These are phyloP conservation scores for Ilex asprella DNA, from an alignment of 257 asterid genomes.

Conservation along the genomic window DNA sequence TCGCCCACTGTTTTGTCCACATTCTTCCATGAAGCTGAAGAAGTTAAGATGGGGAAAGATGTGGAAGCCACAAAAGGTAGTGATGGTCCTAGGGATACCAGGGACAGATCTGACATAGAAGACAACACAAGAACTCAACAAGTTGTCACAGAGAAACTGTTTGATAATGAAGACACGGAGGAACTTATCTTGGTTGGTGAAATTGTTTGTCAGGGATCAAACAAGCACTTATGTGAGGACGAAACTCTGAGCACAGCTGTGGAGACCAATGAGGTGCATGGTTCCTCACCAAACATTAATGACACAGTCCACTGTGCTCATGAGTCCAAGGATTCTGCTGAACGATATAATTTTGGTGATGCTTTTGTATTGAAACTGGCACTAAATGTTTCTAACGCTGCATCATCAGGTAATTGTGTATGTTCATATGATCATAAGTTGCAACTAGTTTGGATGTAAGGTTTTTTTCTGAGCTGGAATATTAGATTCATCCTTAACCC, in stretches of 20 bases:
- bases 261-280: conserved; percentile 5
- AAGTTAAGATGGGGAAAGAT: conserved; percentile 1
- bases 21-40: conserved; percentile 15
- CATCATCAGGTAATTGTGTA: too few species aligned
- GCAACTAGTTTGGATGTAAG: too few species aligned
- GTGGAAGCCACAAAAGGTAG: conserved; percentile 1
- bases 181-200: conserved; percentile 5
- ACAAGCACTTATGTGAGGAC: not conserved
- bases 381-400: not conserved
- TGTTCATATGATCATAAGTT: too few species aligned
- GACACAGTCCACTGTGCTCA: conserved; percentile 5
- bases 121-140: conserved; percentile 8
- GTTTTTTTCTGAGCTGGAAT: too few species aligned
- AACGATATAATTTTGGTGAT: not conserved
- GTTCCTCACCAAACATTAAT: conserved; percentile 1
- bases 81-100: conserved; percentile 12
- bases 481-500: too few species aligned
- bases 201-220: conserved; percentile 2
- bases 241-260: conserved; percentile 9
- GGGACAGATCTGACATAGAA: conserved; percentile 11
- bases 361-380: conserved; percentile 2
- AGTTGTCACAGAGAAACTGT: conserved; percentile 9
- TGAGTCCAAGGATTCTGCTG: conserved; percentile 14
- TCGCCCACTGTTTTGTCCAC: not conserved
- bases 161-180: too few species aligned